phyloP scores from a whole-genome alignment of 106 monocot species.

The Acanthochlamys bracteata region DNA sequence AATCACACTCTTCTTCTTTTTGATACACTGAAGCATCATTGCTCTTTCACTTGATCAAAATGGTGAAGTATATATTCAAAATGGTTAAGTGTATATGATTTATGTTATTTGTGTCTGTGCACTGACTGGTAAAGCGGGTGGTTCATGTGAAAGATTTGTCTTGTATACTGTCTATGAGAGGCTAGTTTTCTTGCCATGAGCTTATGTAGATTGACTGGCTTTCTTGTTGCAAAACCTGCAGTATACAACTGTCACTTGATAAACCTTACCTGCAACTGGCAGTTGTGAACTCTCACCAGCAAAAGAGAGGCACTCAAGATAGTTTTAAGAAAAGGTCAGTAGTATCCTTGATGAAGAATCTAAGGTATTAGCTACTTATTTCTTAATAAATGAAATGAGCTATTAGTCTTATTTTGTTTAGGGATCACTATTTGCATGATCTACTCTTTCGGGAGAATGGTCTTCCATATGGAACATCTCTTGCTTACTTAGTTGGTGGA shows the following conservation, averaged over 20 bases:
- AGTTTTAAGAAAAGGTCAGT: constrained; percentile 20
- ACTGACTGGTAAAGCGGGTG: too few relatives aligned
- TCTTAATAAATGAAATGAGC: not conserved
- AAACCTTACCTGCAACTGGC: not conserved
- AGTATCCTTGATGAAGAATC: not conserved
- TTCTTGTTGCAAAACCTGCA: not conserved
- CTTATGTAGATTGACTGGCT: too few relatives aligned
- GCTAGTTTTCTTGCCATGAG: too few relatives aligned
- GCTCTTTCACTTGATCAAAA: too few relatives aligned
- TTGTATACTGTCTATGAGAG: too few relatives aligned
- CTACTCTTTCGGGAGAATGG: constrained; percentile 41
- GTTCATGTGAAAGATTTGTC: too few relatives aligned
- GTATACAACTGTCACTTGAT: not conserved
- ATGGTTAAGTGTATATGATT: too few relatives aligned
- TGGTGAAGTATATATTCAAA: too few relatives aligned
- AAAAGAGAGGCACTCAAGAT: constrained; percentile 1
- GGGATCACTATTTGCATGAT: constrained; percentile 36
- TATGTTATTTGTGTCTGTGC: too few relatives aligned
- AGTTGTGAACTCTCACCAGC: not conserved
- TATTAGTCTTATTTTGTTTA: constrained; percentile 11
- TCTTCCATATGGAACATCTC: constrained; percentile 45
- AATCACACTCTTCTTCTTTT: not conserved
- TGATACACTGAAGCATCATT: too few relatives aligned
- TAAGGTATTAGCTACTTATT: not conserved
- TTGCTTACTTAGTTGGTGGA: constrained; percentile 32